Evolutionary conservation across 2,329 filamentous ascomycete genomes (phyloP), one percentile per base, ranked within the genome.

Genomic region (Xylariaceae sp.): DNA sequence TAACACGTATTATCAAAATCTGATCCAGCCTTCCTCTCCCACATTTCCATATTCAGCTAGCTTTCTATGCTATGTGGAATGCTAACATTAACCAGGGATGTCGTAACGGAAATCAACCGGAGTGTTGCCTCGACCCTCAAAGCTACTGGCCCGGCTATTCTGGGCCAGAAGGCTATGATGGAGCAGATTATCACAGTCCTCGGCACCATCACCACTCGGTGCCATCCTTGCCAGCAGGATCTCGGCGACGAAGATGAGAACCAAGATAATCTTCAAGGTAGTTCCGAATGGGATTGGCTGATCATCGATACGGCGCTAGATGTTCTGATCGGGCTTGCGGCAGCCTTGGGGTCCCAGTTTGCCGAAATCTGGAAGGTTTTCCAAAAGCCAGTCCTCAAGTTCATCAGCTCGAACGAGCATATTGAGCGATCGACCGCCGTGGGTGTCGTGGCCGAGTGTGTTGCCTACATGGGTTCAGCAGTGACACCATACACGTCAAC

Each of bases 221-320:
- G 90, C 61, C 95, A 99, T 78, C 88, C 91, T 54, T 97, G 92
- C 80, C 95, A 99, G 77, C 86, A 94, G 70, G 94, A 97, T 71
- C 85, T 96, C 19, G 91, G 89, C 41, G 89, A 90, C 58, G 88
- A 91, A 60, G 89, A 91, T 53, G 92, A 94, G 66, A 85, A 89
- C 61, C 83, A 86, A 53, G 87, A 87, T n/a, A 80, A 87, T 8
- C 86, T 90, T 53, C 79, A 79, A 51, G 94, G 92, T 72, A 90
- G 89, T 26, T 96, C 94, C 2, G 95, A 99, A 78, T 96, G 96
- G 70, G 95, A 98, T 79, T 98, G 95, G 95, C 85, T 97, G 16
- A 89, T 96, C 48, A 89, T 98, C 52, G 95, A 99, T 78, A 96
- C 92, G 8, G 93, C 92, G 31, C 85, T 98, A 53, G 95, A 98